Evolutionary conservation across 202 grass and related monocot genomes (phyloP).

Genomic region (Musa balbisiana): DNA sequence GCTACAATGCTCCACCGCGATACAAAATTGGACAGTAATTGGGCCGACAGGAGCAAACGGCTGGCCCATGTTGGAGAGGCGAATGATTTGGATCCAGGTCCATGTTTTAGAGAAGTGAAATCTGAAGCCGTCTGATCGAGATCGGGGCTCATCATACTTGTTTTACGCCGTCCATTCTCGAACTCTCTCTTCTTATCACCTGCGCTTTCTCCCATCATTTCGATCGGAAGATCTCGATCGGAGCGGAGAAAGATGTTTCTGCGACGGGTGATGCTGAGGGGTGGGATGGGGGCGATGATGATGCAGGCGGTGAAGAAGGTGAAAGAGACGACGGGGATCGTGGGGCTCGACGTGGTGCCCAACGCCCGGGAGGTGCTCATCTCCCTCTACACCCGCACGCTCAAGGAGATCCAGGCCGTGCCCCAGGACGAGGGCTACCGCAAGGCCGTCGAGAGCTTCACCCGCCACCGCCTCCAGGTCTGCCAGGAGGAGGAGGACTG

Average conservation of each 20-base stretch:
- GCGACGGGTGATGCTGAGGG: conserved; percentile 1
- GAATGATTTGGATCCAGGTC: too few species aligned
- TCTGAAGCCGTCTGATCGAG: too few species aligned
- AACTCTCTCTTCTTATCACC: too few species aligned
- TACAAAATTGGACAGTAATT: too few species aligned
- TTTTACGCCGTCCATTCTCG: too few species aligned
- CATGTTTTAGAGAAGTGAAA: too few species aligned
- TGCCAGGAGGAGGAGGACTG: conserved; percentile 17
- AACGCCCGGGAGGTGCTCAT: conserved; percentile 19
- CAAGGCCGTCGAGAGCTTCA: conserved; percentile 24
- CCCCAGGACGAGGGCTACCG: conserved; percentile 20
- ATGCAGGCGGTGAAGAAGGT: conserved; percentile 8
- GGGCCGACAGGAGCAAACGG: too few species aligned
- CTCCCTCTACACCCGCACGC: conserved; percentile 12
- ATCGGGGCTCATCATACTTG: too few species aligned
- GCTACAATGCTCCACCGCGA: too few species aligned
- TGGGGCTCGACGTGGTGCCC: conserved; percentile 22
- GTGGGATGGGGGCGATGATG: conserved; percentile 2
- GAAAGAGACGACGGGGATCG: conserved; percentile 23
- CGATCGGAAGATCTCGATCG: too few species aligned
- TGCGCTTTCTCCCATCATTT: too few species aligned
- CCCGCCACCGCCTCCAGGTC: conserved; percentile 17
- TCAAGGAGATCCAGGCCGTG: conserved; percentile 19
- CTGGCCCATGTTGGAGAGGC: too few species aligned
- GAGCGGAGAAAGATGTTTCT: conserved; percentile 6